These are phyloP conservation scores for Solanum lycopersicoides DNA, from an alignment of 257 asterid species.

Conservation along the genomic window DNA sequence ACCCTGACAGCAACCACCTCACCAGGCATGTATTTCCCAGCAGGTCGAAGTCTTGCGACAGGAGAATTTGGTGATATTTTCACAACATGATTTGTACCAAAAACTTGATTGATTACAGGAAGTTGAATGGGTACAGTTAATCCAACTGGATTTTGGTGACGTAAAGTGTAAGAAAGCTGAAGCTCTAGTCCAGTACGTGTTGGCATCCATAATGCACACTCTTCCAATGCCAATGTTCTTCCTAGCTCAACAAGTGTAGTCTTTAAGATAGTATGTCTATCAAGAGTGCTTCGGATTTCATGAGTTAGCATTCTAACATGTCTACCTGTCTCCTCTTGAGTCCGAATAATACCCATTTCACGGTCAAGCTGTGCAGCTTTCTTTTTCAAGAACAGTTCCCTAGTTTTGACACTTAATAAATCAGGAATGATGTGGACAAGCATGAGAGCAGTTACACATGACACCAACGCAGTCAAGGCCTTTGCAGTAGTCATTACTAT, in stretches of 20 bases:
- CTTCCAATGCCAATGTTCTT: conserved; percentile 77
- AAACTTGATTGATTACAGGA: conserved; percentile 73
- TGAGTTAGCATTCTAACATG: conserved; percentile 98
- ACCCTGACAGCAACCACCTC: conserved; percentile 97
- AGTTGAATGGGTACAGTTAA: conserved; percentile 81
- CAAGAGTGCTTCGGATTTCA: conserved; percentile 98
- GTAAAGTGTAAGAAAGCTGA: conserved; percentile 90
- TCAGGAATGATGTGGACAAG: conserved; percentile 95
- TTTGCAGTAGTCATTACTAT: conserved; percentile 89
- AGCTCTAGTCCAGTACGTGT: conserved; percentile 86
- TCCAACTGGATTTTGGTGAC: conserved; percentile 84
- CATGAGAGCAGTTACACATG: conserved; percentile 93
- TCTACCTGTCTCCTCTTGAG: conserved; percentile 97
- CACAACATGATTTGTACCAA: conserved; percentile 61
- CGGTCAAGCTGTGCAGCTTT: conserved; percentile 92
- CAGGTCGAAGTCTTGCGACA: conserved; percentile 72
- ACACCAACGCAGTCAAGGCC: conserved; percentile 76
- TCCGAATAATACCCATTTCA: conserved; percentile 93
- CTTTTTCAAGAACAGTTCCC: conserved; percentile 84
- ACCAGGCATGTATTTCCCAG: conserved; percentile 81
- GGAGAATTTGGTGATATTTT: conserved; percentile 82
- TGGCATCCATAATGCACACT: conserved; percentile 99
- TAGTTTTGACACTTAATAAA: conserved; percentile 82
- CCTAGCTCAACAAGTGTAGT: conserved; percentile 97
- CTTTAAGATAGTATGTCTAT: conserved; percentile 84